A percentile compares a stretch with the other conserved stretches of the same genome.
Evolutionary conservation across 2,329 filamentous ascomycete genomes (phyloP).

Genomic region (Neopestalotiopsis sp.): DNA sequence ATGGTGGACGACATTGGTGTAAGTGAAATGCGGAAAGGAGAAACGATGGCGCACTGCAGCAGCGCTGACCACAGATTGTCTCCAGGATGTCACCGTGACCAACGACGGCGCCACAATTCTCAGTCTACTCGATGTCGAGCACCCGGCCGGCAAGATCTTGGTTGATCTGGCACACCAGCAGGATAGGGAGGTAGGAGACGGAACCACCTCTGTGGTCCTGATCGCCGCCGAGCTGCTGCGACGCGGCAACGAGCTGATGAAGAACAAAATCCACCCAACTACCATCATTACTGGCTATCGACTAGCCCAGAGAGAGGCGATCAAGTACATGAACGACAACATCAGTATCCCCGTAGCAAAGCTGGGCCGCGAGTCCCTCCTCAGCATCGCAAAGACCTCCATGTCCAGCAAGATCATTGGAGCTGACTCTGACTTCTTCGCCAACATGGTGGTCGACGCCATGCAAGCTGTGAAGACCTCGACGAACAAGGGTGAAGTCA

Average conservation of each 20-base stretch:
- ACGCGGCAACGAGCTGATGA: conserved; percentile 97
- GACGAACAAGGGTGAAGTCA: conserved; percentile 87
- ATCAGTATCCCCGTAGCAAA: conserved; percentile 94
- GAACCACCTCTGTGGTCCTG: conserved; percentile 95
- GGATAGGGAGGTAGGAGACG: conserved; percentile 98
- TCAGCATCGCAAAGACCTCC: conserved; percentile 97
- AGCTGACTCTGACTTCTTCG: conserved; percentile 93
- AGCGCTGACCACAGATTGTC: conserved; percentile 1
- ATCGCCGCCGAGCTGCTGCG: conserved; percentile 95
- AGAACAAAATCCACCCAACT: conserved; percentile 99
- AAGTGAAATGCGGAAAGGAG: conserved; percentile 41
- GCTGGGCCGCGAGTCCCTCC: conserved; percentile 84
- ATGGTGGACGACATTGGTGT: conserved; percentile 99
- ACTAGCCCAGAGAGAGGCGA: conserved; percentile 90
- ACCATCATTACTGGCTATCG: conserved; percentile 99
- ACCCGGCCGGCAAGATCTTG: conserved; percentile 97
- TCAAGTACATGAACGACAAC: conserved; percentile 99
- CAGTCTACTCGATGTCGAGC: conserved; percentile 92
- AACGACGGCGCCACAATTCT: conserved; percentile 99
- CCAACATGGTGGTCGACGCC: conserved; percentile 95
- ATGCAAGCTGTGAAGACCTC: conserved; percentile 94
- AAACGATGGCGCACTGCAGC: background rate
- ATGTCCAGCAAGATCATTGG: conserved; percentile 99
- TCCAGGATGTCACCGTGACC: conserved; percentile 93
- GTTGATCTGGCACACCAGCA: conserved; percentile 98